Base-by-base conservation (phyloP, 768 basidiomycete genomes). In the Krasilnikovozyma curviuscula region DNA sequence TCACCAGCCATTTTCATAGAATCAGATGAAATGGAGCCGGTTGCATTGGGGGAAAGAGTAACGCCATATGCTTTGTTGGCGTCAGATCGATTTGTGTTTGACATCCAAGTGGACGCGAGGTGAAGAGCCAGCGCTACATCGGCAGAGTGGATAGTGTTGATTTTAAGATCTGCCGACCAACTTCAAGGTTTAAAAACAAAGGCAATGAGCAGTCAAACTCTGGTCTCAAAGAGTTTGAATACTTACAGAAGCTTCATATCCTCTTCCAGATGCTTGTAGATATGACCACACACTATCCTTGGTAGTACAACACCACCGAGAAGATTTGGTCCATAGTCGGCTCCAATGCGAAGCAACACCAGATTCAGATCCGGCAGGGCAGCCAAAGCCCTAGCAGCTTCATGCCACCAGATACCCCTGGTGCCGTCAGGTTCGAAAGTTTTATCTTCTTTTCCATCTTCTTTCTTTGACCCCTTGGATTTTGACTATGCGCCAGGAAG, bases 371-470 rank as follows among this genome's bases (percentile, higher is more conserved):
- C 73, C 53, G 75, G 69, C 48, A 85, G 81, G 5, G 76, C 74
- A 19, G 77, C 81, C 52, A 86, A 61, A 61, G 73, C 73, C 29
- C 83, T 73, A 23, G 81, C 67, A 1, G 80, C 75, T 67, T 86
- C 84, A 55, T 88, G 84, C 81, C 83, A 86, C 84, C 84, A 88
- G 16, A 68, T 74, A 16, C 84, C 83, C 50, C 77, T 64, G 6
- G 75, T 71, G 38, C 76, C 78, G 18, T 68, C 64, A 10, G 84
- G 83, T 58, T 80, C 79, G 13, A 77, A 65, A 48, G 79, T 76
- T 39, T 81, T 78, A 60, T 76, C 78, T 67, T 85, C 84, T 45
- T 74, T 68, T 52, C 76, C 72, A 16, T 68, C 53, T 71, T 72
- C n/a, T 62, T 81, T 83, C 52, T 73, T 74, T 8, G 51, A 42